These are phyloP conservation scores for Umbelopsis ramanniana DNA, from an alignment of 192 early-diverging fungal genomes.

Conservation along the genomic window DNA sequence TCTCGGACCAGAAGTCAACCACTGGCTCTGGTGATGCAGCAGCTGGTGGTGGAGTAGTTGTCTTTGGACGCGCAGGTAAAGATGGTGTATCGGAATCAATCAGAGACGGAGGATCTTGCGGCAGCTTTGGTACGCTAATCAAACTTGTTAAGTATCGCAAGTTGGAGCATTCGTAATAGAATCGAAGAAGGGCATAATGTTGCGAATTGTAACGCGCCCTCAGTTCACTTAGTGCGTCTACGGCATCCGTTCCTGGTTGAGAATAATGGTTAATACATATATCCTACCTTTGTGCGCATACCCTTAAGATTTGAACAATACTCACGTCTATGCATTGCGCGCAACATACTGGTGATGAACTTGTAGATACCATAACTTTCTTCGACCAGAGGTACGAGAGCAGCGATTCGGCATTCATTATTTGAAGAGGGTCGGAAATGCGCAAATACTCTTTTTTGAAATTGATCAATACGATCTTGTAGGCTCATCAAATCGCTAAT, in stretches of 20 bases:
- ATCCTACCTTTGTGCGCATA: not conserved
- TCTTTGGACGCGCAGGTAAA: constrained; percentile 53
- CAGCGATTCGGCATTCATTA: constrained; percentile 94
- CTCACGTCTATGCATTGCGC: constrained; percentile 91
- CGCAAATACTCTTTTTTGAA: constrained; percentile 89
- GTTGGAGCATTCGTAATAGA: constrained; percentile 91
- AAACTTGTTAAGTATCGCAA: constrained; percentile 93
- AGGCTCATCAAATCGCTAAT: constrained; percentile 92
- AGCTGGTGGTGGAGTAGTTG: constrained; percentile 44
- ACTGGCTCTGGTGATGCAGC: constrained; percentile 57
- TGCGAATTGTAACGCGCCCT: constrained; percentile 84
- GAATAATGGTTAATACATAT: not conserved
- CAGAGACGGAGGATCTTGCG: constrained; percentile 83
- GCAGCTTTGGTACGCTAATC: constrained; percentile 86
- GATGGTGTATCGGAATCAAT: constrained; percentile 73
- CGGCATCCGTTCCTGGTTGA: constrained; percentile 65
- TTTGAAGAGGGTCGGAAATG: constrained; percentile 81
- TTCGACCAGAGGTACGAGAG: constrained; percentile 95
- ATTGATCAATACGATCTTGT: constrained; percentile 89
- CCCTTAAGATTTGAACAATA: not conserved
- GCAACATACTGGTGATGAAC: constrained; percentile 94
- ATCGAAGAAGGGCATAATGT: constrained; percentile 86
- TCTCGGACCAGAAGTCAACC: constrained; percentile 66
- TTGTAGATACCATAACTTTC: constrained; percentile 95
- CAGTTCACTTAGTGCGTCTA: constrained; percentile 87